These are phyloP conservation scores for Saccharomycopsis fibuligera DNA, from an alignment of 805 yeast genomes.

Conservation along the genomic window DNA sequence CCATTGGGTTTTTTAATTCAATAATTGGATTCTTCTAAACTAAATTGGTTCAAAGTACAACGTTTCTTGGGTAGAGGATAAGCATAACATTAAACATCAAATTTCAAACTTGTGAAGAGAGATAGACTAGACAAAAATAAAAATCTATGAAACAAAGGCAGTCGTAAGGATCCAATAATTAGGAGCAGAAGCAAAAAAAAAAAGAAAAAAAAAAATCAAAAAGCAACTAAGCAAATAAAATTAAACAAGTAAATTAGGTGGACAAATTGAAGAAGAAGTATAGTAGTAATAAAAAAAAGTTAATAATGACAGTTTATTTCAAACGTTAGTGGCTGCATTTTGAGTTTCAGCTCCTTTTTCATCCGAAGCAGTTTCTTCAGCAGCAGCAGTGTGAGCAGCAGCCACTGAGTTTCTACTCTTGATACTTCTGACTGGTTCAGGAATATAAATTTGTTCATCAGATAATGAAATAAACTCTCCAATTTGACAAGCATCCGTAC, in stretches of 20 bases:
- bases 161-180: neutral
- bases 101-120: too few relatives aligned
- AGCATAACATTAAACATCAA: too few relatives aligned
- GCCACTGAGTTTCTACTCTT: conserved; percentile 15
- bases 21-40: too few relatives aligned
- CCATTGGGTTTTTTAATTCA: too few relatives aligned
- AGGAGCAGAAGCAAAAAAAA: neutral
- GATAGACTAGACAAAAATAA: too few relatives aligned
- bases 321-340: neutral
- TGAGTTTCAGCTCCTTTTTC: conserved; percentile 20
- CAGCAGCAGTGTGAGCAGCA: conserved; percentile 11
- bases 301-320: neutral
- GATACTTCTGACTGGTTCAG: conserved; percentile 70
- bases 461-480: conserved; percentile 75
- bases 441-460: conserved; percentile 56
- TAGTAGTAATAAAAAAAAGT: neutral
- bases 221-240: neutral
- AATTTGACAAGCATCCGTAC: conserved; percentile 84
- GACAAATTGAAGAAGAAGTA: neutral
- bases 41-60: too few relatives aligned
- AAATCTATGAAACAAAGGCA: too few relatives aligned
- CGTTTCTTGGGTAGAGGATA: too few relatives aligned
- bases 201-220: neutral
- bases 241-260: neutral
- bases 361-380: conserved; percentile 14